phyloP scores from a whole-genome alignment of 495 filamentous ascomycete genomes.

The Tuber melanosporum region DNA sequence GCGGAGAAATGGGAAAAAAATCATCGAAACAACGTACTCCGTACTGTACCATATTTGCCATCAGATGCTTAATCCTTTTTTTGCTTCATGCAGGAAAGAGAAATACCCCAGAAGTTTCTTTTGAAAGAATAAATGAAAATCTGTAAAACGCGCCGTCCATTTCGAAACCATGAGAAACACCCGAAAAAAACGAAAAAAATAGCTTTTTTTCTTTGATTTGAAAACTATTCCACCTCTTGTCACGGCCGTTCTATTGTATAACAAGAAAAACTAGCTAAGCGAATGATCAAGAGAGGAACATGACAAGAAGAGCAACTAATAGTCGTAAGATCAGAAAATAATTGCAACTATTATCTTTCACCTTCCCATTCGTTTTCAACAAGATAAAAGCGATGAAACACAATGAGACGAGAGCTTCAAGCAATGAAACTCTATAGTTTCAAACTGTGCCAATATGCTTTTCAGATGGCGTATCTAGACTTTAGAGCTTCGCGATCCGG shows the following conservation, averaged over 20 bases:
- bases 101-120: background rate
- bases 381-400: conserved; percentile 19
- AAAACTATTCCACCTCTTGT: conserved; percentile 3
- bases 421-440: conserved; percentile 22
- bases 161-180: conserved; percentile 32
- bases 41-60: background rate
- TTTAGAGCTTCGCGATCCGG: conserved; percentile 55
- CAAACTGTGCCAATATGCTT: conserved; percentile 7
- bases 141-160: conserved; percentile 30
- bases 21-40: background rate
- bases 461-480: conserved; percentile 46
- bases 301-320: conserved; percentile 1
- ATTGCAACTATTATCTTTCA: conserved; percentile 26
- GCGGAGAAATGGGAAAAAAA: background rate
- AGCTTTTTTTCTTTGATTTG: background rate
- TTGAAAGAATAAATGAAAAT: background rate
- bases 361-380: conserved; percentile 9
- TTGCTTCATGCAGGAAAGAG: background rate
- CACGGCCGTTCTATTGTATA: conserved; percentile 8
- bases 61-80: background rate
- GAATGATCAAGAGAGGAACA: conserved; percentile 15
- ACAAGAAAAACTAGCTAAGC: conserved; percentile 21
- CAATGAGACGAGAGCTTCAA: conserved; percentile 17
- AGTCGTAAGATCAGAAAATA: conserved; percentile 17
- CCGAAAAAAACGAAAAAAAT: conserved; percentile 18